Percentiles rank a stretch among this genome's conserved stretches.
Evolutionary conservation across 2,329 filamentous ascomycete genomes (phyloP).

Genomic region (Teratosphaeria destructans): DNA sequence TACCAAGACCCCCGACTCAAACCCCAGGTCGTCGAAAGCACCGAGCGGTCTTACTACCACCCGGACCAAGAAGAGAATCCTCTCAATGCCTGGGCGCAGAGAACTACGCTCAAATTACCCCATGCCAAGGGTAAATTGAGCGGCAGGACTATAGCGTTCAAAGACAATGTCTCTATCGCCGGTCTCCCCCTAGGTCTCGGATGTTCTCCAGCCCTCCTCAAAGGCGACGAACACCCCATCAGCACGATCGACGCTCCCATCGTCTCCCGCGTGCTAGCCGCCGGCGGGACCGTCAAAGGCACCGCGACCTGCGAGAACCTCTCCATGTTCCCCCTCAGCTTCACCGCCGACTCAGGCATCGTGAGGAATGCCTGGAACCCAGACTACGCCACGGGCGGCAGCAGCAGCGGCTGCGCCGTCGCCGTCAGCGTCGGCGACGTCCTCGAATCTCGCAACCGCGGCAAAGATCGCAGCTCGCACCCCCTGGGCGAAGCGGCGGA

Average conservation of each 20-base stretch:
- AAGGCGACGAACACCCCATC: slow-evolving; percentile 26
- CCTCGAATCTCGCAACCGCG: slow-evolving; percentile 14
- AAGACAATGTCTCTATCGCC: slow-evolving; percentile 40
- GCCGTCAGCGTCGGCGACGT: slow-evolving; percentile 25
- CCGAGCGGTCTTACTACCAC: slow-evolving; percentile 14
- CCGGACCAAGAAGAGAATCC: slow-evolving; percentile 27
- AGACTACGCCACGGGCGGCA: slow-evolving; percentile 28
- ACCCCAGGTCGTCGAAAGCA: slow-evolving; percentile 18
- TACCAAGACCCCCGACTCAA: slow-evolving; percentile 27
- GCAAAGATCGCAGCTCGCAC: slow-evolving; percentile 12
- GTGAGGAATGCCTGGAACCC: slow-evolving; percentile 32
- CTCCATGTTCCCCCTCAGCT: slow-evolving; percentile 32
- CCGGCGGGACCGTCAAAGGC: slow-evolving; percentile 34
- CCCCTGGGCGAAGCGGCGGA: slow-evolving; percentile 24
- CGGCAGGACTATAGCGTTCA: slow-evolving; percentile 31
- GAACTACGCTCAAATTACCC: slow-evolving; percentile 21
- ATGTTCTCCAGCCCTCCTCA: slow-evolving; percentile 29
- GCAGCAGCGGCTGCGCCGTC: slow-evolving; percentile 24
- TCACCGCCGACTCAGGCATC: slow-evolving; percentile 35
- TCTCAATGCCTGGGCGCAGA: slow-evolving; percentile 36
- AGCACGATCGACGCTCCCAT: slow-evolving; percentile 36
- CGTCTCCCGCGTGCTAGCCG: slow-evolving; percentile 32
- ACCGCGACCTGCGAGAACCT: slow-evolving; percentile 41
- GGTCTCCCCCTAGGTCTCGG: slow-evolving; percentile 37
- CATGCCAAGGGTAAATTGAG: slow-evolving; percentile 15